Conservation (phyloP, 805 yeast genomes). For the Wickerhamomyces strasburgensis region DNA sequence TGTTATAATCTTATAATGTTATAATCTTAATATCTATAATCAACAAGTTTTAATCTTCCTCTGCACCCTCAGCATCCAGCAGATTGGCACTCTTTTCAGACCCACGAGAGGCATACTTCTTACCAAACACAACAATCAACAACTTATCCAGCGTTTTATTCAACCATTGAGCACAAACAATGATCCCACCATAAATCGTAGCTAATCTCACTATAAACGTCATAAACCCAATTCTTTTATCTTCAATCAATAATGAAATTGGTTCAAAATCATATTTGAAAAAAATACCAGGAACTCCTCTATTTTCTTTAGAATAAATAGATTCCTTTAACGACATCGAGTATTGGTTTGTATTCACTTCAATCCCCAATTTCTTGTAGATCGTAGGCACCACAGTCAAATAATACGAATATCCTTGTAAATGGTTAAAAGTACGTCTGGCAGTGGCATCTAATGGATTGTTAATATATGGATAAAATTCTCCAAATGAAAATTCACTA, state of each 20-base stretch:
- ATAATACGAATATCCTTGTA: slow-evolving; percentile 57
- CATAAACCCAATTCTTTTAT: slow-evolving; percentile 67
- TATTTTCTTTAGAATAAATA: slow-evolving; percentile 15
- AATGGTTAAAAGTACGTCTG: slow-evolving; percentile 43
- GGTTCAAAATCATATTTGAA: slow-evolving; percentile 89
- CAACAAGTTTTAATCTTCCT: too few relatives aligned
- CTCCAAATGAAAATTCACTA: slow-evolving; percentile 86
- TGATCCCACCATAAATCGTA: slow-evolving; percentile 78
- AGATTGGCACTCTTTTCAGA: slow-evolving; percentile 16
- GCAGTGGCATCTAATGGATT: slow-evolving; percentile 86
- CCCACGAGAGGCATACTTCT: slow-evolving; percentile 35
- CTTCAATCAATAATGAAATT: slow-evolving; percentile 62
- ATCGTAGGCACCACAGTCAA: slow-evolving; percentile 81
- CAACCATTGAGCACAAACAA: slow-evolving; percentile 63
- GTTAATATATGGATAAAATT: slow-evolving; percentile 75
- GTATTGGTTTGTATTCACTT: slow-evolving; percentile 80
- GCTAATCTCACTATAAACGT: slow-evolving; percentile 74
- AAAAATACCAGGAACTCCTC: slow-evolving; percentile 67
- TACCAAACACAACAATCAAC: slow-evolving; percentile 52
- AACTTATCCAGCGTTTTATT: slow-evolving; percentile 53
- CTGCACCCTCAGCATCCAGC: slow-evolving; percentile 12
- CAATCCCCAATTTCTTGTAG: slow-evolving; percentile 64
- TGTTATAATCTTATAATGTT: too few relatives aligned
- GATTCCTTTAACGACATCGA: slow-evolving; percentile 55
- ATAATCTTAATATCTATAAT: too few relatives aligned